These are phyloP conservation scores for Tolypocladium ovalisporum DNA, from an alignment of 2,329 filamentous ascomycete genomes.

Conservation along the genomic window DNA sequence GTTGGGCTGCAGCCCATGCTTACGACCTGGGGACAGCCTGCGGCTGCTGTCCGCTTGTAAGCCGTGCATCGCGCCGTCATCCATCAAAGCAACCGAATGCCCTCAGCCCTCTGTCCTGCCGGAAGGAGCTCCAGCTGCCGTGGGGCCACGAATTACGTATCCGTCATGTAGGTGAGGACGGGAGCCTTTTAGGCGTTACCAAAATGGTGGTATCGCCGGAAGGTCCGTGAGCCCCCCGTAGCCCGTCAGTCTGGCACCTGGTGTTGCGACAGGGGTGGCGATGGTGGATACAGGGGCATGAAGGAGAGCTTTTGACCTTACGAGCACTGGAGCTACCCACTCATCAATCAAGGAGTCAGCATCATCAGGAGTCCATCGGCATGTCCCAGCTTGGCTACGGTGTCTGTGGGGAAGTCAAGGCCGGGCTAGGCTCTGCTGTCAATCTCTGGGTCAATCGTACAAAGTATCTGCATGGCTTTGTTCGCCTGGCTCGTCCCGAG, in stretches of 20 bases:
- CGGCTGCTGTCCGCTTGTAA: background rate
- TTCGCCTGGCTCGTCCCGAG: background rate
- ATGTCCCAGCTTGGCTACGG: background rate
- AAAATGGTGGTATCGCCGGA: background rate
- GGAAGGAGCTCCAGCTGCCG: background rate
- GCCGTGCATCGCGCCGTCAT: background rate
- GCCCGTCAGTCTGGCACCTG: background rate
- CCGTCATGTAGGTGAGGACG: background rate
- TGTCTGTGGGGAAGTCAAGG: background rate
- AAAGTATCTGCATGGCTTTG: background rate
- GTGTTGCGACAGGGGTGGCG: background rate
- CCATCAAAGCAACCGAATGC: background rate
- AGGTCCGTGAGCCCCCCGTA: background rate
- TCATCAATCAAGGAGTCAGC: background rate
- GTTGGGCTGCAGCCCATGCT: too few species aligned
- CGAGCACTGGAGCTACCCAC: background rate
- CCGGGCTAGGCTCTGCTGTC: background rate
- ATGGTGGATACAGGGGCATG: background rate
- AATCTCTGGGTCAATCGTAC: background rate
- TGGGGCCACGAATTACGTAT: background rate
- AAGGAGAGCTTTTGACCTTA: background rate
- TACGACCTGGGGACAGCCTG: background rate
- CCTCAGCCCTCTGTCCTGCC: background rate
- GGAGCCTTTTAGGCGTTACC: background rate
- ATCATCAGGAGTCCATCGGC: background rate